Conservation (phyloP, 331 rosid species). For the Acacia concinna region DNA sequence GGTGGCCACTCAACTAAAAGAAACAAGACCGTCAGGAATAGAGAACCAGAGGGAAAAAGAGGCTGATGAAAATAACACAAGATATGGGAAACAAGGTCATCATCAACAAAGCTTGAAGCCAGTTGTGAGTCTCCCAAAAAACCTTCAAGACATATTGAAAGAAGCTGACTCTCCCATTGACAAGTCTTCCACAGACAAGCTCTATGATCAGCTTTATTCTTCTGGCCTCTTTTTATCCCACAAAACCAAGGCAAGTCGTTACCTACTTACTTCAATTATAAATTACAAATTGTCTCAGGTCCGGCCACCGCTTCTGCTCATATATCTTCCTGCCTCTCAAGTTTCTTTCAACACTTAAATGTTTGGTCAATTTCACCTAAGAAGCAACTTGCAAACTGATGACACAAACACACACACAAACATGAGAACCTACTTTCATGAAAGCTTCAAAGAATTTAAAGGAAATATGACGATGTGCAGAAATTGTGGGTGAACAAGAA, state of each 20-base stretch:
- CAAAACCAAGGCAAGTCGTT: slow-evolving; percentile 49
- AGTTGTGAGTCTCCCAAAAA: slow-evolving; percentile 29
- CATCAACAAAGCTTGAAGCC: neutral
- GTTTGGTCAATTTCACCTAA: neutral
- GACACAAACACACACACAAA: neutral
- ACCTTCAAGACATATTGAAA: slow-evolving; percentile 40
- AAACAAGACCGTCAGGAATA: neutral
- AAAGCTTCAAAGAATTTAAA: too few relatives aligned
- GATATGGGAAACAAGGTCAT: neutral
- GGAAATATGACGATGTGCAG: slow-evolving; percentile 43
- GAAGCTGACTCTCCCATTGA: slow-evolving; percentile 42
- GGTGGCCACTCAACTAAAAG: neutral
- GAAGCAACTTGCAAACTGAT: neutral
- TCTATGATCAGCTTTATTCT: slow-evolving; percentile 36
- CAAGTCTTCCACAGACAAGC: slow-evolving; percentile 36
- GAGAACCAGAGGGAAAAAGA: neutral
- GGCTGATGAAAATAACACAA: neutral
- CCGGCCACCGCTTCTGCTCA: too few relatives aligned
- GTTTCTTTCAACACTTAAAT: neutral
- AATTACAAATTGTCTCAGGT: neutral
- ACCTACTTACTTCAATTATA: neutral
- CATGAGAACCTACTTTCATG: too few relatives aligned
- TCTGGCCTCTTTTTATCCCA: slow-evolving; percentile 48
- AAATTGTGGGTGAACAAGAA: slow-evolving; percentile 65
- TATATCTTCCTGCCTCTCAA: too few relatives aligned